phyloP scores from a whole-genome alignment of 768 basidiomycete genomes.

The Hericium rajendrae region DNA sequence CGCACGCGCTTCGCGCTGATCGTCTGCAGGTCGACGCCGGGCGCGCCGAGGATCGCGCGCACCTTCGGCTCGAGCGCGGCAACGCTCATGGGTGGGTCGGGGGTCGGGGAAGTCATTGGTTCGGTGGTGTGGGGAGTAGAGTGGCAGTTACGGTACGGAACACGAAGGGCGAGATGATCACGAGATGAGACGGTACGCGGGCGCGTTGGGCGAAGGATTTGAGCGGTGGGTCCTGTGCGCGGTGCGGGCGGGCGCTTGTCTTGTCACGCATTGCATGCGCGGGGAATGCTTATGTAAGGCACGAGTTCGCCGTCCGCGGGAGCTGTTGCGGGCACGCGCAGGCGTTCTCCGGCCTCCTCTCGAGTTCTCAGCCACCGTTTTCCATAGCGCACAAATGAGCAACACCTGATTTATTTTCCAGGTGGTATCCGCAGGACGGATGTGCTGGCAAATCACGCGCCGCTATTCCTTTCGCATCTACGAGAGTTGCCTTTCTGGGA shows the following conservation, averaged over 20 bases:
- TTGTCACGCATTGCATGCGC: too few species aligned
- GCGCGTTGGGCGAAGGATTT: not conserved
- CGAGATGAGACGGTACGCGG: not conserved
- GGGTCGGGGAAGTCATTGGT: not conserved
- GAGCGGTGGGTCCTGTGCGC: not conserved
- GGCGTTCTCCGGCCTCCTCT: too few species aligned
- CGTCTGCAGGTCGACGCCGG: slow-evolving; percentile 65
- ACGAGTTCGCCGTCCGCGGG: too few species aligned
- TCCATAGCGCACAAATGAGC: too few species aligned
- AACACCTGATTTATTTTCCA: too few species aligned
- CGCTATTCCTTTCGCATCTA: not conserved
- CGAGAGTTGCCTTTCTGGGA: not conserved
- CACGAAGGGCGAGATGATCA: not conserved
- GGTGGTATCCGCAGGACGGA: too few species aligned
- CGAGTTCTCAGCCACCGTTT: not conserved
- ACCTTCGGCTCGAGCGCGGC: slow-evolving; percentile 50
- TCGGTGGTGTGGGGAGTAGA: not conserved
- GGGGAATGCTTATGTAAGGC: too few species aligned
- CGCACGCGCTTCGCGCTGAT: slow-evolving; percentile 88
- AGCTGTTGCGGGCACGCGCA: too few species aligned
- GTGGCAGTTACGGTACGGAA: not conserved
- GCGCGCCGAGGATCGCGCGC: slow-evolving; percentile 61
- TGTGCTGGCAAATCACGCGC: not conserved
- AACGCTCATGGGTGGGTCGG: slow-evolving; percentile 18
- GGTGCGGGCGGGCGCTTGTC: too few species aligned